A percentile compares a stretch with the other conserved stretches of the same genome.
phyloP scores from a whole-genome alignment of 345 rosid species.

The Salix arbutifolia region DNA sequence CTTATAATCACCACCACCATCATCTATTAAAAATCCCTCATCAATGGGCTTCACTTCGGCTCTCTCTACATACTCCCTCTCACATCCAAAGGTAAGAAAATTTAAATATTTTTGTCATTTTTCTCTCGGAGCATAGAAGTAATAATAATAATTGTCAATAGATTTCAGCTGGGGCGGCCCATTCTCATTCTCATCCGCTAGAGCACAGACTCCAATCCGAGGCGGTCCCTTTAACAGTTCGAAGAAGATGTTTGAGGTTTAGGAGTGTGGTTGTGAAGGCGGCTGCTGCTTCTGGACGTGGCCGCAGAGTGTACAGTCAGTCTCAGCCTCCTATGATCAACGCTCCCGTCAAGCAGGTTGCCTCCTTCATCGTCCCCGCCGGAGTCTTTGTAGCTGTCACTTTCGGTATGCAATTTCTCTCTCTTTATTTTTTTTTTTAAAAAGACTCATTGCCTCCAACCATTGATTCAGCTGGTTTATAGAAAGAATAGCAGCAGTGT shows the following conservation, averaged over 20 bases:
- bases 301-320: conserved; percentile 57
- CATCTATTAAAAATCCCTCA: conserved; percentile 18
- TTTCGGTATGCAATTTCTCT: conserved; percentile 50
- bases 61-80: conserved; percentile 41
- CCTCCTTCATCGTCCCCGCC: conserved; percentile 53
- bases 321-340: conserved; percentile 46
- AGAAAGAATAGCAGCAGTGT: too few species aligned
- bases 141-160: too few species aligned
- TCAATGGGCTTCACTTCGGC: conserved; percentile 56
- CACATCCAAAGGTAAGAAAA: conserved; percentile 42
- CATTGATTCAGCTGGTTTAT: too few species aligned
- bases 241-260: conserved; percentile 30
- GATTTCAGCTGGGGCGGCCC: too few species aligned
- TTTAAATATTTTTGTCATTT: not conserved
- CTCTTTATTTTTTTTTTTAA: not conserved
- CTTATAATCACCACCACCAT: not conserved
- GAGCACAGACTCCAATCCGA: conserved; percentile 20
- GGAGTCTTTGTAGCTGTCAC: conserved; percentile 53
- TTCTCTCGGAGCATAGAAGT: too few species aligned
- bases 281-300: conserved; percentile 37
- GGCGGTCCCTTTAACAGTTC: conserved; percentile 13
- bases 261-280: conserved; percentile 46
- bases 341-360: conserved; percentile 55
- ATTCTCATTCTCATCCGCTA: too few species aligned
- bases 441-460: not conserved